Evolutionary conservation across 495 filamentous ascomycete species (phyloP), one percentile per base, ranked within the genome.

Genomic region (Pyrenula massariospora): DNA sequence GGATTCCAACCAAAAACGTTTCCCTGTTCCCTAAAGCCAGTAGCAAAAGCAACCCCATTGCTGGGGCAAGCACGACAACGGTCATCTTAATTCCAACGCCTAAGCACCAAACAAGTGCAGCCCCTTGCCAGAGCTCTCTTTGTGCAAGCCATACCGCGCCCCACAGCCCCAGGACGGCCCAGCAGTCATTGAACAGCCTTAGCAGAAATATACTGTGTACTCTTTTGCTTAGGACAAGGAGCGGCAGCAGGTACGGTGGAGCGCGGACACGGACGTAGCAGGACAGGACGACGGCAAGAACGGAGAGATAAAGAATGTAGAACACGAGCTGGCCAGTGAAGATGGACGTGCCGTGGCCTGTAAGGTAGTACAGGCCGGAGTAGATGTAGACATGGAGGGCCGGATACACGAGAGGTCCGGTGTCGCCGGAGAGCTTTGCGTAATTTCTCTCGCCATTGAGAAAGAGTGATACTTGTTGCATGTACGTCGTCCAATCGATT

Each of bases 401-500:
- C 22, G 92, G 91, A 72, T 97, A 98, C 55, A 96, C 92, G 55
- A 96, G 77, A 12, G 91, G 91, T 3, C 93, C 93, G 0, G 93
- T 98, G 52, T 84, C 85, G 57, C 93, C 93, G 68, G 86, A 81
- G 67, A 98, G 89, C 11, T 80, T 71, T 31, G 82, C 80, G 66
- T 98, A 98, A 68, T 97, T 86, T 65, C 86, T 83, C 74, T 96
- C 92, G 51, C 93, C 93, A 5, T 78, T 73, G 24, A 89, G 65
- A 62, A 86, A 93, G 31, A 91, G 85, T 23, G 79, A 69, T 54
- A 96, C 73, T 62, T 98, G 93, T 62, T 96, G 78, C 91, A 97
- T 97, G 68, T 98, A 98, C 1, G 92, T 89, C 54, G 75, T 78
- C 93, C 93, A 98, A 70, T 98, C 93, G 64, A 98, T 98, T 67